phyloP scores from a whole-genome alignment of 257 asterid species.

The Thymus quinquecostatus region DNA sequence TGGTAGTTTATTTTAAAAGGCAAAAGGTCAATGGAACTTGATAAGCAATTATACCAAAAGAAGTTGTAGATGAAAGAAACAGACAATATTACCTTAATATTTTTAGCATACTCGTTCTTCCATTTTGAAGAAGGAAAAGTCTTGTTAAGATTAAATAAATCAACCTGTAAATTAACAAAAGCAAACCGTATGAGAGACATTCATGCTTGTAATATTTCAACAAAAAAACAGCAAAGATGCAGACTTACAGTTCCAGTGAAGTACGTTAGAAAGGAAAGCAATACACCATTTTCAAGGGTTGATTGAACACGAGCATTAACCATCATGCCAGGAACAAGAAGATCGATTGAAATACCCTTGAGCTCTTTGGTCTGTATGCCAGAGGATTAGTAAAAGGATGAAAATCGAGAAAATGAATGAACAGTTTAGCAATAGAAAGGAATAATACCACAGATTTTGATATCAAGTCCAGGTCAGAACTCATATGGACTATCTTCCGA shows the following conservation, averaged over 20 bases:
- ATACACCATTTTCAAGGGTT: constrained; percentile 83
- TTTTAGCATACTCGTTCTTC: constrained; percentile 73
- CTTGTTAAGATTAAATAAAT: constrained; percentile 70
- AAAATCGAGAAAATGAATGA: constrained; percentile 11
- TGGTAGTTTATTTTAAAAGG: background rate
- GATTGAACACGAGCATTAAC: constrained; percentile 89
- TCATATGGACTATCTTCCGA: constrained; percentile 79
- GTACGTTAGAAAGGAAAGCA: constrained; percentile 87
- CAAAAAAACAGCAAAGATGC: constrained; percentile 24
- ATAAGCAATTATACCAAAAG: background rate
- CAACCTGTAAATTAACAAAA: constrained; percentile 56
- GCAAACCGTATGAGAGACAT: constrained; percentile 21
- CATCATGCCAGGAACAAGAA: constrained; percentile 98
- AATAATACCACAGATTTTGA: constrained; percentile 81
- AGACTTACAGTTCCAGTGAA: constrained; percentile 95
- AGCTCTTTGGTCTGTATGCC: constrained; percentile 83
- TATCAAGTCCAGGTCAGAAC: constrained; percentile 62
- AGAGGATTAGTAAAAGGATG: constrained; percentile 35
- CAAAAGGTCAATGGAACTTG: background rate
- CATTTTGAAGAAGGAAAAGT: constrained; percentile 76
- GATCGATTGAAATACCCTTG: constrained; percentile 91
- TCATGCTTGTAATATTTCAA: constrained; percentile 22
- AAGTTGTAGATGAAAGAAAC: constrained; percentile 14
- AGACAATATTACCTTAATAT: constrained; percentile 65
- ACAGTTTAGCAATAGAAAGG: constrained; percentile 10